These are phyloP conservation scores for Aurantiochytrium sp. DNA, from an alignment of 108 stramenopile genomes.

Conservation along the genomic window DNA sequence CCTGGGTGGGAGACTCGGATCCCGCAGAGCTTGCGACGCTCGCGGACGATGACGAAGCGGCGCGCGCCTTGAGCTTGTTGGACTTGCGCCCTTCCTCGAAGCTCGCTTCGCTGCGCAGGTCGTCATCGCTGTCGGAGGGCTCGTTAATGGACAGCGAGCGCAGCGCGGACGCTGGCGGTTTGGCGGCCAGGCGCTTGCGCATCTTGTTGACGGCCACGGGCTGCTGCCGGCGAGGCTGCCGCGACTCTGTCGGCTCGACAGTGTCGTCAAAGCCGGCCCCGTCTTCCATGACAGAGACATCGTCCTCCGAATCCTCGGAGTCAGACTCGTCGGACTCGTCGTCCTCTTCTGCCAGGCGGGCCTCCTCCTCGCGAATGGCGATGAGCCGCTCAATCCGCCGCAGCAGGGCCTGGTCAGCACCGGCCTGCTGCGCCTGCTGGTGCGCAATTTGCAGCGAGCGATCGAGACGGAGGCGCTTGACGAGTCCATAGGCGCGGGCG, in stretches of 20 bases:
- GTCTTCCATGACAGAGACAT: not conserved
- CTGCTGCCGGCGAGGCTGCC: not conserved
- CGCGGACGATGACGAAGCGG: not conserved
- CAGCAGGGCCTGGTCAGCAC: not conserved
- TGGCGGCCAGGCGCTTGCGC: not conserved
- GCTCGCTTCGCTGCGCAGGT: not conserved
- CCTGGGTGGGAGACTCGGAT: too few species aligned
- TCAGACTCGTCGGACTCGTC: too few species aligned
- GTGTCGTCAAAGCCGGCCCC: not conserved
- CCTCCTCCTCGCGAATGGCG: not conserved
- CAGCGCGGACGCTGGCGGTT: not conserved
- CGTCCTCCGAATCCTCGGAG: too few species aligned
- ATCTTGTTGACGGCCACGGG: not conserved
- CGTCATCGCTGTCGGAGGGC: not conserved
- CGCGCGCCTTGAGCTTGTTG: not conserved
- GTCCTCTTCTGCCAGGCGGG: not conserved
- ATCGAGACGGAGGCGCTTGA: not conserved
- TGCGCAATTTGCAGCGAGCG: slow-evolving; percentile 12
- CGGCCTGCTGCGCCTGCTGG: slow-evolving; percentile 8
- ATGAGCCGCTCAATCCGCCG: not conserved
- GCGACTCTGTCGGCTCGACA: not conserved
- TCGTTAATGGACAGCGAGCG: not conserved
- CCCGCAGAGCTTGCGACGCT: not conserved
- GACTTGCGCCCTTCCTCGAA: not conserved
- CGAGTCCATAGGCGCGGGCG: not conserved